Percentiles rank a stretch among this genome's conserved stretches.
Evolutionary conservation across 2,329 filamentous ascomycete genomes (phyloP).

Genomic region (Aspergillus costaricaensis): DNA sequence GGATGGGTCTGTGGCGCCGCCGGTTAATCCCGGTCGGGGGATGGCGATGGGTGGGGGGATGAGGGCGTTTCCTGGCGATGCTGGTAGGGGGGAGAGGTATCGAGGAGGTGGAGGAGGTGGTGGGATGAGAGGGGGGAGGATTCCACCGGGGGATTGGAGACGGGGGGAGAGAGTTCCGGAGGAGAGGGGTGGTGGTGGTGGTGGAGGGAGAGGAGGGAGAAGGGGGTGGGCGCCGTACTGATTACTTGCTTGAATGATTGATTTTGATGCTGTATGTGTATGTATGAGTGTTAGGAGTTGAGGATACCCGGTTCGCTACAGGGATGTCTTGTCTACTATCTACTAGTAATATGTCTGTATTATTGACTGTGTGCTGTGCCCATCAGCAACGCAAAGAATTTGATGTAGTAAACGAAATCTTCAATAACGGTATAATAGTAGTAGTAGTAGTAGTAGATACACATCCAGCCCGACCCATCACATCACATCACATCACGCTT

Average conservation of each 20-base stretch:
- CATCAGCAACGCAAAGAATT: background rate
- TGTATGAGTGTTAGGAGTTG: constrained; percentile 17
- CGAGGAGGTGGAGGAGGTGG: constrained; percentile 45
- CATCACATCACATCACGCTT: background rate
- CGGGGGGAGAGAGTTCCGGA: constrained; percentile 51
- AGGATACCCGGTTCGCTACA: constrained; percentile 15
- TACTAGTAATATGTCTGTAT: constrained; percentile 2
- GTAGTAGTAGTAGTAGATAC: constrained; percentile 22
- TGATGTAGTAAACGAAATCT: background rate
- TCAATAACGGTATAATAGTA: background rate
- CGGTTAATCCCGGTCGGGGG: constrained; percentile 51
- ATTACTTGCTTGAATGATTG: background rate
- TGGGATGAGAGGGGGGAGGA: constrained; percentile 46
- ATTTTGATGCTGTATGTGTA: background rate
- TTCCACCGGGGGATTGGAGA: constrained; percentile 52
- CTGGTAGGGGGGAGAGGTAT: constrained; percentile 43
- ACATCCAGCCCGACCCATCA: constrained; percentile 28
- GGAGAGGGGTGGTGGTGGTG: constrained; percentile 30
- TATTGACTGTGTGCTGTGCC: too few relatives aligned
- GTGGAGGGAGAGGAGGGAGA: constrained; percentile 26
- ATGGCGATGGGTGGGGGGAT: constrained; percentile 42
- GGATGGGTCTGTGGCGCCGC: constrained; percentile 71
- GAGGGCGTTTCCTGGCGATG: constrained; percentile 49
- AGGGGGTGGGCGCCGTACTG: constrained; percentile 44
- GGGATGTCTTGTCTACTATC: background rate